Percentiles rank a stretch among this genome's conserved stretches.
These are phyloP conservation scores for Plasmodium sp. DNA, from an alignment of 169 alveolate genomes.

Conservation along the genomic window DNA sequence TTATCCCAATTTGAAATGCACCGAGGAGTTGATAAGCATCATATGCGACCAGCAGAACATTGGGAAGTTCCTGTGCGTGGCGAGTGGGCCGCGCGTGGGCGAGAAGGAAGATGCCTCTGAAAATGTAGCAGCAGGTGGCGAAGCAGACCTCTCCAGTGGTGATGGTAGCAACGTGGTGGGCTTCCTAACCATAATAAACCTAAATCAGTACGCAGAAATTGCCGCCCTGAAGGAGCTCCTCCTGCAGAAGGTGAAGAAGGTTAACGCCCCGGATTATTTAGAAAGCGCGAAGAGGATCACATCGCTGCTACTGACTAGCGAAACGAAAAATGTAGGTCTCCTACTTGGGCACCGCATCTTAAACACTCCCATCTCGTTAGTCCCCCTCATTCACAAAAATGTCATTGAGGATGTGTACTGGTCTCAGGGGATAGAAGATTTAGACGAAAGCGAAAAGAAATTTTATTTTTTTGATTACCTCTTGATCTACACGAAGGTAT, in stretches of 20 bases:
- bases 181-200: slow-evolving; percentile 46
- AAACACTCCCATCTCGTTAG: slow-evolving; percentile 50
- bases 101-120: neutral
- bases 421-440: slow-evolving; percentile 52
- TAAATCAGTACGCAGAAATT: slow-evolving; percentile 63
- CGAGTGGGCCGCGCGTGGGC: neutral
- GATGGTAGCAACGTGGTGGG: slow-evolving; percentile 3
- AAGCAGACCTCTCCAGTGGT: neutral
- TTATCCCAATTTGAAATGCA: slow-evolving; percentile 15
- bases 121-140: neutral
- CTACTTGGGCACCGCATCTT: slow-evolving; percentile 17
- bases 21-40: slow-evolving; percentile 9
- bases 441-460: slow-evolving; percentile 35
- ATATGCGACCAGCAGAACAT: slow-evolving; percentile 74
- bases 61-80: slow-evolving; percentile 17
- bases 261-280: neutral
- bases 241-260: slow-evolving; percentile 19
- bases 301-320: neutral
- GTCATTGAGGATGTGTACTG: slow-evolving; percentile 36
- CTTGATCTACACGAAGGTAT: slow-evolving; percentile 51
- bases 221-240: slow-evolving; percentile 23
- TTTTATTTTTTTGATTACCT: slow-evolving; percentile 46
- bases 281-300: neutral
- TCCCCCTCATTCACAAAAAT: slow-evolving; percentile 43
- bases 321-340: slow-evolving; percentile 20